A percentile compares a stretch with the other conserved stretches of the same genome.
Conservation (phyloP, 208 protist genomes). For the Crithidia expoeki region DNA sequence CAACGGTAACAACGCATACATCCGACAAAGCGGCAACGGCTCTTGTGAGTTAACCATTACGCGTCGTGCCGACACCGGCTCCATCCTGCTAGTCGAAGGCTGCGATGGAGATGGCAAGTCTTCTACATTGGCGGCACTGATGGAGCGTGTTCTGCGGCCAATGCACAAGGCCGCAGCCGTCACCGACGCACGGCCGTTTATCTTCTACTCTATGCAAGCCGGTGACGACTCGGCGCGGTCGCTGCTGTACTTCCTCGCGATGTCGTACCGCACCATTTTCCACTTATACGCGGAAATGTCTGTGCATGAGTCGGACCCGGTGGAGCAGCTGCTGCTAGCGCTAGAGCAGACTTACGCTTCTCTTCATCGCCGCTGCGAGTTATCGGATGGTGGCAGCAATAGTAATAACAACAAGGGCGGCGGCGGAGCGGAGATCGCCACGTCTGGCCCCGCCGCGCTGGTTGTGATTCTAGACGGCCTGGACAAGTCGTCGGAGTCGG, state of each 20-base stretch:
- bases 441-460: constrained; percentile 17
- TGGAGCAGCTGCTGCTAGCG: constrained; percentile 50
- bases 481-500: constrained; percentile 58
- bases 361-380: constrained; percentile 36
- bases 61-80: constrained; percentile 2
- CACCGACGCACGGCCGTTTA: constrained; percentile 23
- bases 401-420: not conserved
- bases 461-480: constrained; percentile 73
- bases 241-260: constrained; percentile 62
- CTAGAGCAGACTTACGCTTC: constrained; percentile 60
- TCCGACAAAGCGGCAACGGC: not conserved
- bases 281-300: constrained; percentile 56
- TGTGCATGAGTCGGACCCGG: constrained; percentile 54
- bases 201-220: constrained; percentile 75
- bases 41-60: constrained; percentile 3
- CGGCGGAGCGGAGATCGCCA: not conserved
- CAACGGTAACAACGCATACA: constrained; percentile 1
- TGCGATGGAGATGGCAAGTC: constrained; percentile 81
- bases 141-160: constrained; percentile 35
- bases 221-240: constrained; percentile 56
- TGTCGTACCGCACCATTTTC: constrained; percentile 41
- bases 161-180: constrained; percentile 8
- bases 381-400: not conserved
- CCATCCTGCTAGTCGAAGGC: constrained; percentile 69
- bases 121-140: constrained; percentile 55